Percentiles rank a stretch among this genome's conserved stretches.
phyloP scores from a whole-genome alignment of 1,284 basidiomycete species.

The Rhodotorula sp. region DNA sequence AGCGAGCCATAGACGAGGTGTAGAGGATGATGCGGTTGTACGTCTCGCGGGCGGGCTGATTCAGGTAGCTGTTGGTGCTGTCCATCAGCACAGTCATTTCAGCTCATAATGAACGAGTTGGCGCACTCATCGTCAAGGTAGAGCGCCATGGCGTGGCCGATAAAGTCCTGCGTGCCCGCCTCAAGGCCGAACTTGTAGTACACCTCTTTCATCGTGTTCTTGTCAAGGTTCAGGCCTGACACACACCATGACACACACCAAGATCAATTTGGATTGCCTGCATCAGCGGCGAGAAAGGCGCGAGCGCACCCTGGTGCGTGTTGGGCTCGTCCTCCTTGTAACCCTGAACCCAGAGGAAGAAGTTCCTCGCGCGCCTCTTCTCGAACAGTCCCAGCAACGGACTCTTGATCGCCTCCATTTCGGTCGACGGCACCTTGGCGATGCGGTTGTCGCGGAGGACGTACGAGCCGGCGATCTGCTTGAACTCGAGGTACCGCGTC shows the following conservation, averaged over 20 bases:
- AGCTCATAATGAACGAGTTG: too few species aligned
- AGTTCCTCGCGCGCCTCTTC: constrained; percentile 97
- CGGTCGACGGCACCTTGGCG: constrained; percentile 96
- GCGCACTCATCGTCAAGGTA: constrained; percentile 94
- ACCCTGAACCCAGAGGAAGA: constrained; percentile 93
- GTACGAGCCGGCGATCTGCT: constrained; percentile 98
- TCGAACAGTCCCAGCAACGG: constrained; percentile 98
- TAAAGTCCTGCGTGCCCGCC: constrained; percentile 96
- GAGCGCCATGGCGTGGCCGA: constrained; percentile 98
- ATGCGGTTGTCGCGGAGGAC: constrained; percentile 96
- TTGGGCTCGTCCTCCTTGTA: constrained; percentile 93
- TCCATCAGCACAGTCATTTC: not conserved
- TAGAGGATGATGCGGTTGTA: constrained; percentile 97
- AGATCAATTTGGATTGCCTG: not conserved
- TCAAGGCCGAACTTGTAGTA: constrained; percentile 98
- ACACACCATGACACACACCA: constrained; percentile 47
- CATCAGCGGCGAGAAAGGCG: not conserved
- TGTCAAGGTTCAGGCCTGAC: constrained; percentile 81
- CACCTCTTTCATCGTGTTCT: constrained; percentile 82
- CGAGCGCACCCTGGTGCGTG: constrained; percentile 81
- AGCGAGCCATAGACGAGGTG: constrained; percentile 97
- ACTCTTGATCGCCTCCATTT: constrained; percentile 93
- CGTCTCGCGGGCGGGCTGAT: constrained; percentile 81
- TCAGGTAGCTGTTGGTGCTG: constrained; percentile 70
- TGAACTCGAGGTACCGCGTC: constrained; percentile 98